Base-by-base conservation (phyloP, 2,329 filamentous ascomycete species). In the Microdochium trichocladiopsis region DNA sequence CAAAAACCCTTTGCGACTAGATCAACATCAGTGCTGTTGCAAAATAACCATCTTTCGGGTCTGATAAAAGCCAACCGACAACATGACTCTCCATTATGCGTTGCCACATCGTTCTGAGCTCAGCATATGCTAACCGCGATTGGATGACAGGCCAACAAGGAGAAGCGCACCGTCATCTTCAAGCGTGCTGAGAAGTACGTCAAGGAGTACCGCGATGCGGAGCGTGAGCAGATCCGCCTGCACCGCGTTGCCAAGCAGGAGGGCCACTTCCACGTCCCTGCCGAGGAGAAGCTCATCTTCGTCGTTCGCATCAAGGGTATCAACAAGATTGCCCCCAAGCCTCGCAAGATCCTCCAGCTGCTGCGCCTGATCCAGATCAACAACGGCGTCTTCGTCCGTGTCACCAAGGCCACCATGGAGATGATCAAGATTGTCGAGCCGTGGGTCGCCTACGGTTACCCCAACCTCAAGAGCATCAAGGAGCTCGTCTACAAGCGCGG, bases 241-340 rank as follows among this genome's bases (percentile, higher is more conserved):
- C 73, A 82, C 69, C 93, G 94, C 66, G 77, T 91, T 62, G 89
- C 91, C 77, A 95, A 95, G 84, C 82, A 90, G 76, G 86, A 90
- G 70, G 93, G 93, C 74, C 88, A 84, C 72, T 94, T 93, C 84
- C 94, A 95, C 78, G 88, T 99, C 65, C 87, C 90, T 61, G 92
- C 90, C 60, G 91, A 99, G 84, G 79, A 89, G 72, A 96, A 96
- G 80, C 82, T 99, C 70, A 91, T 93, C 80, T 99, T 99, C 75
- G 86, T 99, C 68, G 80, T 97, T 77, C 93, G 94, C 75, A 99
- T 99, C 84, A 99, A 99, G 90, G 94, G 93, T 95, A 97, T 99
- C 91, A 97, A 97, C 90, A 99, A 99, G 89, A 97, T 99, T 69
- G 86, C 95, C 73, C 94, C 94, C 67, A 97, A 99, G 89, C 95